Evolutionary conservation across 139 green algal species (phyloP), one percentile per base, ranked within the genome.

Genomic region (Tetradesmus obliquus): DNA sequence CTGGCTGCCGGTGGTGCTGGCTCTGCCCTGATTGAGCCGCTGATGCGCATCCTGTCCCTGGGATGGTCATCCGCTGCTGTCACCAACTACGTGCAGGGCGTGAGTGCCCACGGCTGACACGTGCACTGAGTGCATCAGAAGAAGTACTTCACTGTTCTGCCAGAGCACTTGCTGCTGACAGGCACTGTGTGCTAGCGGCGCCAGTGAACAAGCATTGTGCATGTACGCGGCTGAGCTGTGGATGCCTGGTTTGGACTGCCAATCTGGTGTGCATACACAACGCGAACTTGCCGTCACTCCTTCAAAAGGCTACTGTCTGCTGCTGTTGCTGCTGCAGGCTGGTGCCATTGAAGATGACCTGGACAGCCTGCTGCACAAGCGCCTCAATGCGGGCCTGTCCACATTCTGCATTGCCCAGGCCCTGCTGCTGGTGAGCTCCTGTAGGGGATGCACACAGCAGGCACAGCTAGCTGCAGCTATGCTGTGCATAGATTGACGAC

Each of bases 301-400:
- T 66, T 66, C 10, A 71, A 71, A 71, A 22, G 5, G 60, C 60
- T 19, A 3, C 5, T 24, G 66, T 76, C 3, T 76, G 32, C 32
- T 45, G 19, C 69, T 79, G 69, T 17, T 79, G 69, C 69, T 79
- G 69, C 69, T 79, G 66, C 66, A 54, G 79, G 79, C 79, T 84
- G 79, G 32, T 57, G 79, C n/a, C 3, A 84, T 57, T 55, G 79
- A 54, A 15, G 82, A 87, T 13, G 82, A 87, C 5, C 5, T 87
- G 9, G 82, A 60, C 55, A 45, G 3, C 51, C 5, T 32, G 20
- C 53, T 87, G 54, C 82, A 87, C 82, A 60, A 62, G 17, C 82
- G 82, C 53, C 82, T 87, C 82, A 87, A 87, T 55, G 82, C 82
- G 22, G 51, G 82, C 82, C 82, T 87, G 51, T 87, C 82, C 20